These are phyloP conservation scores for Bretschneidera sinensis DNA, from an alignment of 345 rosid species.

Conservation along the genomic window DNA sequence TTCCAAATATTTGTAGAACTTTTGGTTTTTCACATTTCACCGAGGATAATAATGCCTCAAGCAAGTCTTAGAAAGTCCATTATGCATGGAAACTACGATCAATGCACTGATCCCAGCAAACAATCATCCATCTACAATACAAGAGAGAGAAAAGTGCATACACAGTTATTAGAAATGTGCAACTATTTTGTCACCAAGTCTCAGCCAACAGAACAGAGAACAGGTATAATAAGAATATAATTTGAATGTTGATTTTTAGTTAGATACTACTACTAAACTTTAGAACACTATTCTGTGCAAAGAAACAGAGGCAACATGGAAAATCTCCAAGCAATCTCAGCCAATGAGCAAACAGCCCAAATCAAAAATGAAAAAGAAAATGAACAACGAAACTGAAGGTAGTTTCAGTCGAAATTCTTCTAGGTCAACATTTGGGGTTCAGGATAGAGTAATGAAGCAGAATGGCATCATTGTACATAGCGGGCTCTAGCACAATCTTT, in stretches of 20 bases:
- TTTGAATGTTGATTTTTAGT: no score
- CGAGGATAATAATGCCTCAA: slow-evolving; percentile 14
- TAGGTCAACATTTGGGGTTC: neutral
- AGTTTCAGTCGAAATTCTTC: neutral
- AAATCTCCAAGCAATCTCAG: slow-evolving; percentile 8
- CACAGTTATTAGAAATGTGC: neutral
- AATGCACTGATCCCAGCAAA: slow-evolving; percentile 24
- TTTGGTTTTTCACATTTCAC: slow-evolving; percentile 7
- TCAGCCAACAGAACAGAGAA: no score
- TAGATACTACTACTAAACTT: no score
- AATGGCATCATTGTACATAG: no score
- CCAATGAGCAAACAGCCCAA: slow-evolving; percentile 1
- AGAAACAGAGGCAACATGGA: neutral
- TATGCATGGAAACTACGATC: slow-evolving; percentile 17
- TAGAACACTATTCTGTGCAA: no score
- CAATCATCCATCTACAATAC: slow-evolving; percentile 66
- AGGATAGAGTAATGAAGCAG: neutral
- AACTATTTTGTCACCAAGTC: no score
- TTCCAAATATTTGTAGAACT: slow-evolving; percentile 8
- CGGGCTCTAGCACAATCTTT: no score
- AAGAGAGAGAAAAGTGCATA: slow-evolving; percentile 17
- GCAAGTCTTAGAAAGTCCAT: slow-evolving; percentile 12
- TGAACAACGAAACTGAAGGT: neutral
- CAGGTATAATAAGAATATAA: no score
- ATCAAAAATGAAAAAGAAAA: neutral